Percentiles rank a stretch among this genome's conserved stretches.
phyloP scores from a whole-genome alignment of 2,329 filamentous ascomycete genomes.

The Elsinoe ampelina region DNA sequence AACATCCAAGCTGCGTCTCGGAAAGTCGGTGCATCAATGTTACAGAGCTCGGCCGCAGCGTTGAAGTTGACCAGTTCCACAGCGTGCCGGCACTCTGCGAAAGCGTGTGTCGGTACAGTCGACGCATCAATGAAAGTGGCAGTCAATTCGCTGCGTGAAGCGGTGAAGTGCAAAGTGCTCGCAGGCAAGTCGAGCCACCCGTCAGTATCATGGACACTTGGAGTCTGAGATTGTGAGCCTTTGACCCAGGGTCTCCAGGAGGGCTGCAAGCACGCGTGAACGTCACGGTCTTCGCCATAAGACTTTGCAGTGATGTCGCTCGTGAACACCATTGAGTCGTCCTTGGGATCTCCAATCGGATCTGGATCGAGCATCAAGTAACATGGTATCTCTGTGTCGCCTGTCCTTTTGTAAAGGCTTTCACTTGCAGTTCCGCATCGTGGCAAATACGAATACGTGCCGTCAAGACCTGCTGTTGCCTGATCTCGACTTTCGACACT shows the following conservation, averaged over 20 bases:
- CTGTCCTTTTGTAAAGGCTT: constrained; percentile 43
- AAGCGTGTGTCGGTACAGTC: no score
- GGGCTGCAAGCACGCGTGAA: constrained; percentile 39
- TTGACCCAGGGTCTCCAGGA: constrained; percentile 33
- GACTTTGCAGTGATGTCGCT: constrained; percentile 37
- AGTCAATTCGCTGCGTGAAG: no score
- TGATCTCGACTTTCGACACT: constrained; percentile 29
- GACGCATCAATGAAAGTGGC: no score
- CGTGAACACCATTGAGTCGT: constrained; percentile 51
- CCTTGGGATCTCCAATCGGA: constrained; percentile 35
- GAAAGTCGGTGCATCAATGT: not conserved
- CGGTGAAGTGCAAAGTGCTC: no score
- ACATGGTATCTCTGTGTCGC: constrained; percentile 25
- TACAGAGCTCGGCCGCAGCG: not conserved
- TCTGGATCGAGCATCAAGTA: constrained; percentile 52
- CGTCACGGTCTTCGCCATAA: constrained; percentile 38
- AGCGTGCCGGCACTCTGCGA: not conserved
- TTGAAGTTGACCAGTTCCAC: not conserved
- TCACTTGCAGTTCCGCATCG: constrained; percentile 50
- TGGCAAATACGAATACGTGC: constrained; percentile 43
- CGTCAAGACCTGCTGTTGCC: constrained; percentile 32
- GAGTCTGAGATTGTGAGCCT: not conserved
- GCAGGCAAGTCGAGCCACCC: no score
- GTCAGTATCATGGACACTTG: not conserved
- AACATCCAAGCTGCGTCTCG: constrained; percentile 1